A percentile compares a stretch with the other conserved stretches of the same genome.
Evolutionary conservation across 2,329 filamentous ascomycete species (phyloP).

Genomic region (Paramyrothecium roridum): DNA sequence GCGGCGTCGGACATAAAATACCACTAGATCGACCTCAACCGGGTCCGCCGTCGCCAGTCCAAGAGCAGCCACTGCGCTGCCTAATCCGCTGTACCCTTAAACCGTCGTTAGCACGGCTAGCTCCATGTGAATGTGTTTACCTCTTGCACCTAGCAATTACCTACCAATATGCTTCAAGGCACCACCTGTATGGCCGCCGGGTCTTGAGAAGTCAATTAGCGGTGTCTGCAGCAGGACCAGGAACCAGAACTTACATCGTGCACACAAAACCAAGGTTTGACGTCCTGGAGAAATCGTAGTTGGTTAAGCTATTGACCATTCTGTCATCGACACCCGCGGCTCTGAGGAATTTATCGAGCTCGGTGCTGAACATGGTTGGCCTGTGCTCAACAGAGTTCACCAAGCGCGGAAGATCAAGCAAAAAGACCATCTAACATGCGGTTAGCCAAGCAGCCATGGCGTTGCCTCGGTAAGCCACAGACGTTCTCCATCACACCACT

Average conservation of each 20-base stretch:
- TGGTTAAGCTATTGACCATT: constrained; percentile 64
- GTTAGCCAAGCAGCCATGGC: constrained; percentile 14
- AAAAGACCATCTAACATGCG: constrained; percentile 64
- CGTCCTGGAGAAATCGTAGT: constrained; percentile 81
- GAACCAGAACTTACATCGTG: constrained; percentile 62
- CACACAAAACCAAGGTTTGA: constrained; percentile 75
- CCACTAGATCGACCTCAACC: constrained; percentile 71
- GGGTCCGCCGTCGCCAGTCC: constrained; percentile 53
- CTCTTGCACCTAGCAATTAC: constrained; percentile 10
- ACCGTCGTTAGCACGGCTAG: constrained; percentile 13
- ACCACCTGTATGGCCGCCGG: constrained; percentile 28
- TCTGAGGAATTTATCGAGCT: constrained; percentile 67
- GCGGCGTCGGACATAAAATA: constrained; percentile 31
- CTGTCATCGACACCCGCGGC: constrained; percentile 63
- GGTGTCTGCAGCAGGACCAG: not conserved
- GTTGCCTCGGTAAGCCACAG: constrained; percentile 18
- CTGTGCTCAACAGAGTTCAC: constrained; percentile 24
- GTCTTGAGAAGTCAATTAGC: constrained; percentile 20
- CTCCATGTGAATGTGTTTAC: constrained; percentile 6
- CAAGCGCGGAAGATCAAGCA: constrained; percentile 82
- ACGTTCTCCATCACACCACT: constrained; percentile 82
- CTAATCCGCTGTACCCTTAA: constrained; percentile 71
- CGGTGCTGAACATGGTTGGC: constrained; percentile 58
- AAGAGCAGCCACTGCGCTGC: constrained; percentile 60
- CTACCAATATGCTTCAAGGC: constrained; percentile 24